phyloP scores from a whole-genome alignment of 768 basidiomycete species.

The Nidularia sp. region DNA sequence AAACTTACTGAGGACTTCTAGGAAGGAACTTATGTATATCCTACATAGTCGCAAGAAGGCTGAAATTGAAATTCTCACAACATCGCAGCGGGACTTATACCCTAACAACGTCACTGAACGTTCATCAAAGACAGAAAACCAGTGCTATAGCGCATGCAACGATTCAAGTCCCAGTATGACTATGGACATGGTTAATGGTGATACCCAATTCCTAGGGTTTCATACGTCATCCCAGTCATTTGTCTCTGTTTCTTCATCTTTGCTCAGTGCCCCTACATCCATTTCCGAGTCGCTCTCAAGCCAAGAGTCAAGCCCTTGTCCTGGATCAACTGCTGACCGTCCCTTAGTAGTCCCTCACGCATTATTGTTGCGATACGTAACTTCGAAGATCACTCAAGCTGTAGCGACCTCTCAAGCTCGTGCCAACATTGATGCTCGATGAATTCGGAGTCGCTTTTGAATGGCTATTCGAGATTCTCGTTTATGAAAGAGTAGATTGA shows the following conservation, averaged over 20 bases:
- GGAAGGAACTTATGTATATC: conserved; percentile 80
- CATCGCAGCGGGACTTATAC: neutral
- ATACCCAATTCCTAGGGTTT: neutral
- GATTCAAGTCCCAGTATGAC: too few relatives aligned
- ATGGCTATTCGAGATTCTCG: neutral
- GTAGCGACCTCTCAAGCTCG: conserved; percentile 7
- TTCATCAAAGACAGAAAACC: too few relatives aligned
- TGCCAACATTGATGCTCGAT: conserved; percentile 3
- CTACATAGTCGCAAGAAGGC: conserved; percentile 83
- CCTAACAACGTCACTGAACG: neutral
- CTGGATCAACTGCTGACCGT: neutral
- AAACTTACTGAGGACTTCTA: conserved; percentile 20
- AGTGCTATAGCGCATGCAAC: too few relatives aligned
- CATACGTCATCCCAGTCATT: too few relatives aligned
- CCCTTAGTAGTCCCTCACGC: conserved; percentile 7
- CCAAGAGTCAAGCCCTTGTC: neutral
- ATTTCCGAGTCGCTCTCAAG: neutral
- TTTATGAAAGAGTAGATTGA: too few relatives aligned
- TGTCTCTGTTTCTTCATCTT: too few relatives aligned
- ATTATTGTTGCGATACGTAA: conserved; percentile 18
- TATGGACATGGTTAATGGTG: too few relatives aligned
- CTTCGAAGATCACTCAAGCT: conserved; percentile 16
- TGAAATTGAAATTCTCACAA: conserved; percentile 76
- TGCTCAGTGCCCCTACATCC: too few relatives aligned
- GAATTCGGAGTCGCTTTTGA: neutral